Percentiles rank a stretch among this genome's conserved stretches.
phyloP scores from a whole-genome alignment of 768 basidiomycete genomes.

The Lepiota brunneoincarnata region DNA sequence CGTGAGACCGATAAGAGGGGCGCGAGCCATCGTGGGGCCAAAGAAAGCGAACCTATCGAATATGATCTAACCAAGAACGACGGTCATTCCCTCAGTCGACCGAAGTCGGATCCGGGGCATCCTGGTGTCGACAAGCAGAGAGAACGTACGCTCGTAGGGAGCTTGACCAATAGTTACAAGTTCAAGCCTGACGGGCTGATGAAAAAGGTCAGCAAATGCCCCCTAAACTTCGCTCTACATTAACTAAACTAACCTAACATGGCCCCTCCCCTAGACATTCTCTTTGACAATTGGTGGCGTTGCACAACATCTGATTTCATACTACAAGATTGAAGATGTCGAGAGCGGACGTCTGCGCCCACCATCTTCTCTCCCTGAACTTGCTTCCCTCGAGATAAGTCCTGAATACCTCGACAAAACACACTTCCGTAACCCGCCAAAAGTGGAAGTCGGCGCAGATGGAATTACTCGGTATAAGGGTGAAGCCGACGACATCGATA shows the following conservation, averaged over 20 bases:
- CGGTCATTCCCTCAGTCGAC: constrained; percentile 57
- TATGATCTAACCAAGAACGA: constrained; percentile 26
- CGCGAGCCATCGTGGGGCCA: constrained; percentile 53
- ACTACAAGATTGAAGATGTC: constrained; percentile 92
- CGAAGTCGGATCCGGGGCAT: constrained; percentile 47
- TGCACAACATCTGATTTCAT: constrained; percentile 90
- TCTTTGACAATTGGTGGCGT: constrained; percentile 83
- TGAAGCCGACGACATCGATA: constrained; percentile 72
- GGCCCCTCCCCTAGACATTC: constrained; percentile 61
- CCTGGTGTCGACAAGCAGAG: constrained; percentile 63
- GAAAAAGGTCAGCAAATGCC: constrained; percentile 75
- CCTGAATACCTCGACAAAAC: constrained; percentile 87
- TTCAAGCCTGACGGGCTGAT: constrained; percentile 93
- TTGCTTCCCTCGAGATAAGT: constrained; percentile 82
- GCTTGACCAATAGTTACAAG: constrained; percentile 89
- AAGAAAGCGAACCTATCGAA: constrained; percentile 28
- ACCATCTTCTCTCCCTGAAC: constrained; percentile 85
- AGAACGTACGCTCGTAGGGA: constrained; percentile 84
- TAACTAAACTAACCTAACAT: constrained; percentile 12
- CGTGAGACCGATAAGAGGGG: constrained; percentile 89
- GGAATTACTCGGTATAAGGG: constrained; percentile 81
- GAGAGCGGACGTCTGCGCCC: constrained; percentile 83
- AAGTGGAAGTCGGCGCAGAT: constrained; percentile 82
- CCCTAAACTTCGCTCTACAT: constrained; percentile 5
- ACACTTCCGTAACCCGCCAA: constrained; percentile 88